Conservation (phyloP, 305 asterid genomes). For the Rubia occidens region DNA sequence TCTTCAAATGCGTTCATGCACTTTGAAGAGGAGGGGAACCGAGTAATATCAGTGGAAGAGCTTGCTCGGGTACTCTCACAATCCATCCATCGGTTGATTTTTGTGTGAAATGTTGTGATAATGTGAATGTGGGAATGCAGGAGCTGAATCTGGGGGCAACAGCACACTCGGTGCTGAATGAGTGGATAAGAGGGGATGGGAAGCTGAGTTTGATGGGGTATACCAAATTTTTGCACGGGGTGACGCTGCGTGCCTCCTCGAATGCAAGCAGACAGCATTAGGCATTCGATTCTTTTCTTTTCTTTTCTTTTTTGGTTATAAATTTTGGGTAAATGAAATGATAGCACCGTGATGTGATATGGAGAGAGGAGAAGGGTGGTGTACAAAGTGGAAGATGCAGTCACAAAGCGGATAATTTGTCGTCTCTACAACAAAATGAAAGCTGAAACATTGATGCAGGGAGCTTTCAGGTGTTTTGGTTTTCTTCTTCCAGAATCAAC, state of each 20-base stretch:
- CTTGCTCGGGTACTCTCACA: constrained; percentile 56
- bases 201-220: constrained; percentile 69
- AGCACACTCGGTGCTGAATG: constrained; percentile 64
- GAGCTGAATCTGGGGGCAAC: constrained; percentile 68
- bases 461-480: too few relatives aligned
- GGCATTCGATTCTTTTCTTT: not conserved
- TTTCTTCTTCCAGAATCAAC: too few relatives aligned
- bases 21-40: constrained; percentile 78
- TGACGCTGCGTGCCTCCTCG: constrained; percentile 60
- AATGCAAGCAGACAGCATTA: constrained; percentile 56
- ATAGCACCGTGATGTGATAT: not conserved
- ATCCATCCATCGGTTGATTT: not conserved
- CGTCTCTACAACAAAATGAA: too few relatives aligned
- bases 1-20: constrained; percentile 62
- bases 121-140: constrained; percentile 29
- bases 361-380: not conserved
- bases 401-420: too few relatives aligned
- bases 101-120: not conserved
- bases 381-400: too few relatives aligned
- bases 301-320: not conserved
- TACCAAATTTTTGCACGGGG: constrained; percentile 88
- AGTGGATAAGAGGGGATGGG: constrained; percentile 67
- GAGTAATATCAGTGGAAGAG: constrained; percentile 72
- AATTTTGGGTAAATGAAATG: not conserved
- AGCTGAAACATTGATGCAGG: too few relatives aligned